Percentiles rank a stretch among this genome's conserved stretches.
These are phyloP conservation scores for Cordyceps cateniannulata DNA, from an alignment of 2,329 filamentous ascomycete species.

Conservation along the genomic window DNA sequence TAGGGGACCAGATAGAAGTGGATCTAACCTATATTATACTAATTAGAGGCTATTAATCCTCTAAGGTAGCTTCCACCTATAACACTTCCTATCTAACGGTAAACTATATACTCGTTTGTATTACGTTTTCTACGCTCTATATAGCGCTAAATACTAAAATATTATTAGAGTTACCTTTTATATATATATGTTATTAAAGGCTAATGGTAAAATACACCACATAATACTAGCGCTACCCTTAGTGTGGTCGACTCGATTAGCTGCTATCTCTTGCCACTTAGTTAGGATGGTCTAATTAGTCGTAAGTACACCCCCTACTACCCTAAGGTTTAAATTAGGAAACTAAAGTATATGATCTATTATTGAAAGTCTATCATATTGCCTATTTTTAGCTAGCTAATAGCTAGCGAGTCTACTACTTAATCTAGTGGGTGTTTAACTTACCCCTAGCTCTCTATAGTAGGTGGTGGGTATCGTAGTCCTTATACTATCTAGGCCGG, in stretches of 20 bases:
- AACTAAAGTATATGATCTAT: background rate
- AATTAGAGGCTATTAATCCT: too few species aligned
- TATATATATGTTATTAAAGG: background rate
- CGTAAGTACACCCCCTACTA: background rate
- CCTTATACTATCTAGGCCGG: background rate
- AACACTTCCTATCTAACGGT: too few species aligned
- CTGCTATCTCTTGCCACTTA: background rate
- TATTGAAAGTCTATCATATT: background rate
- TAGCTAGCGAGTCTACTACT: background rate
- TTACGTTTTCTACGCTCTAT: background rate
- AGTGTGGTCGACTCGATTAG: background rate
- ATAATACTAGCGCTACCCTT: background rate
- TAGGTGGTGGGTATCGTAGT: background rate
- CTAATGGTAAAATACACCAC: background rate
- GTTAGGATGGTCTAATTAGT: background rate
- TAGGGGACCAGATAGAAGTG: too few species aligned
- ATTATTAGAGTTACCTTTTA: too few species aligned
- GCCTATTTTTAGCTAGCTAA: conserved; percentile 1
- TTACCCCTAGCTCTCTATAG: background rate
- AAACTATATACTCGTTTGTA: background rate
- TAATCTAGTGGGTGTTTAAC: background rate
- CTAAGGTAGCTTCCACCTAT: too few species aligned
- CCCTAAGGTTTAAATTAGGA: background rate
- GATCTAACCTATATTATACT: too few species aligned
- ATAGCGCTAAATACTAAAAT: too few species aligned